Evolutionary conservation across 1,284 basidiomycete species (phyloP).

Genomic region (Ceratobasidium sp.): DNA sequence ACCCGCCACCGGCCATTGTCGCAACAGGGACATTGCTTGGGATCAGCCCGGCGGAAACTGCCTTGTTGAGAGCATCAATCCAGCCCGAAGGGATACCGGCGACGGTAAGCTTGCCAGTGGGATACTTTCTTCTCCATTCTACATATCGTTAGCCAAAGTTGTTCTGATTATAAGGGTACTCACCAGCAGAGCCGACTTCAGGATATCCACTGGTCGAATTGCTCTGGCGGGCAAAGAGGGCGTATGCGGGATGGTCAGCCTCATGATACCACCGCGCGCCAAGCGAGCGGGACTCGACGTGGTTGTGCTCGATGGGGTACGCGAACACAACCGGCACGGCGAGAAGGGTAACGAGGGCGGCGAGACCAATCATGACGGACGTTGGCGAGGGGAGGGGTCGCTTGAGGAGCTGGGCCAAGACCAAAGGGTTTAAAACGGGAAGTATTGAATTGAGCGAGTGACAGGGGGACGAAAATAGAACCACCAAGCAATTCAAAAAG

Average conservation of each 20-base stretch:
- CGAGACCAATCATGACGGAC: constrained; percentile 41
- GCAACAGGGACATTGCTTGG: constrained; percentile 65
- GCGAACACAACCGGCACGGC: constrained; percentile 49
- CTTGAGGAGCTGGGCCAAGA: background rate
- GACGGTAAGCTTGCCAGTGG: constrained; percentile 53
- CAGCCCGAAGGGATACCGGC: constrained; percentile 64
- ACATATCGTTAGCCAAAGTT: constrained; percentile 7
- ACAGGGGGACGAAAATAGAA: background rate
- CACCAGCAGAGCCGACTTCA: constrained; percentile 64
- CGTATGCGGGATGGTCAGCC: constrained; percentile 57
- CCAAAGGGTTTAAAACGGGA: background rate
- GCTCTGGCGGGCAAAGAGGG: constrained; percentile 54
- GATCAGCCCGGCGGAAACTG: constrained; percentile 71
- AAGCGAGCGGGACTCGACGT: constrained; percentile 34
- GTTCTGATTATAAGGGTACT: constrained; percentile 40
- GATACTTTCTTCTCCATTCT: constrained; percentile 39
- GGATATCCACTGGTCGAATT: constrained; percentile 62
- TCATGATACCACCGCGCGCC: constrained; percentile 60
- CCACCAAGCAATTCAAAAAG: background rate
- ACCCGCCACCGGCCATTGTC: constrained; percentile 50
- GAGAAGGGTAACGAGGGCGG: constrained; percentile 48
- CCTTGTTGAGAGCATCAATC: constrained; percentile 69
- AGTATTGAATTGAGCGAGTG: background rate
- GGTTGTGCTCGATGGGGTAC: constrained; percentile 22
- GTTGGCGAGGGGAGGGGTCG: constrained; percentile 27